phyloP scores from a whole-genome alignment of 1,284 basidiomycete species.

The Bjerkandera adusta region DNA sequence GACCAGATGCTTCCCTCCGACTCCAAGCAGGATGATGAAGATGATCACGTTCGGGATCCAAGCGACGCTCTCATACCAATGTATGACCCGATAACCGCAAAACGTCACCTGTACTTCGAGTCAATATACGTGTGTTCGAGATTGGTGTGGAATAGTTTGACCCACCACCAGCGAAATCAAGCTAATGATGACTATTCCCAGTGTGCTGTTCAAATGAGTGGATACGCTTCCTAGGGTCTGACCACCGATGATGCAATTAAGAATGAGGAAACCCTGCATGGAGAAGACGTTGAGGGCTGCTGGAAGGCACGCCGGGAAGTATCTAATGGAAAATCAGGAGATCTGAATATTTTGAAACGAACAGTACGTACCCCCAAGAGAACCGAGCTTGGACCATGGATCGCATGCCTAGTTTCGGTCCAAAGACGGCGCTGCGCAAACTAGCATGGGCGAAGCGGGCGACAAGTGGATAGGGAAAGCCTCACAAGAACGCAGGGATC shows the following conservation, averaged over 20 bases:
- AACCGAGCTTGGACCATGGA: constrained; percentile 66
- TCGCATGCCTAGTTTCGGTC: constrained; percentile 59
- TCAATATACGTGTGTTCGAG: no score
- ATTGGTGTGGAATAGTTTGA: neutral
- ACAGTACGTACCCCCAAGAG: constrained; percentile 42
- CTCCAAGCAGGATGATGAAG: constrained; percentile 64
- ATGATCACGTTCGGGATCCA: constrained; percentile 70
- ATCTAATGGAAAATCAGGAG: constrained; percentile 37
- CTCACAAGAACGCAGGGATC: constrained; percentile 56
- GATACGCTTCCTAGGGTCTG: constrained; percentile 70
- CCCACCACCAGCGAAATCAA: constrained; percentile 58
- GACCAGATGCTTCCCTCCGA: constrained; percentile 50
- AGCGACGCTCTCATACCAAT: constrained; percentile 60
- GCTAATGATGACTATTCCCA: constrained; percentile 80
- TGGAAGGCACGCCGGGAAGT: constrained; percentile 37
- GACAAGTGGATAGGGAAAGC: neutral
- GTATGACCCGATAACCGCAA: constrained; percentile 64
- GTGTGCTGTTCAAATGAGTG: constrained; percentile 43
- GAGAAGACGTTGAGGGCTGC: constrained; percentile 61
- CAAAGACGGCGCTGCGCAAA: constrained; percentile 50
- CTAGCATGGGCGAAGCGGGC: neutral
- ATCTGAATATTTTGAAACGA: neutral
- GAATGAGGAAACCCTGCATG: constrained; percentile 68
- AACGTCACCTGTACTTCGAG: constrained; percentile 45
- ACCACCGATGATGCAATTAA: constrained; percentile 77